Percentiles rank a stretch among this genome's conserved stretches.
Conservation (phyloP, 140 eudicot species). For the Flaveria floridana region DNA sequence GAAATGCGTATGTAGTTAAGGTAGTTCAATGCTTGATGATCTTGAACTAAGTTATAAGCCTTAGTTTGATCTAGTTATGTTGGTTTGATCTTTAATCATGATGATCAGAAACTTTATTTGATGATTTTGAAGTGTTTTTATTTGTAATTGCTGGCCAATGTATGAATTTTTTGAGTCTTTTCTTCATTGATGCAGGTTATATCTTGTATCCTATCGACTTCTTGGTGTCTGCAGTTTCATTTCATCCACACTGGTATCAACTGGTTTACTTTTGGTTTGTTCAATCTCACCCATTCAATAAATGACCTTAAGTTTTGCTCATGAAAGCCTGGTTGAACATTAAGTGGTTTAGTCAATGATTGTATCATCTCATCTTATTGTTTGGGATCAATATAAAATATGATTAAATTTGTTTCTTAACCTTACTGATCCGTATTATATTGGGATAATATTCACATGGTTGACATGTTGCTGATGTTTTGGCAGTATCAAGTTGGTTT, state of each 20-base stretch:
- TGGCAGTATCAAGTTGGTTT: conserved; percentile 1
- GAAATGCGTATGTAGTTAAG: neutral
- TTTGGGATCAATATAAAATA: neutral
- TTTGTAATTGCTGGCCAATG: neutral
- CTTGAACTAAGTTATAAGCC: neutral
- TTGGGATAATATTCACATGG: conserved; percentile 2
- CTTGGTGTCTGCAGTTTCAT: neutral
- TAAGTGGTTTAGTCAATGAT: neutral
- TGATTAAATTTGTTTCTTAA: no score
- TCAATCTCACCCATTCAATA: conserved; percentile 11
- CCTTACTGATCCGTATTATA: no score
- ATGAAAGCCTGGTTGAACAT: neutral
- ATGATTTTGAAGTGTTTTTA: neutral
- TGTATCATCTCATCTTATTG: conserved; percentile 13
- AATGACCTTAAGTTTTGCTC: neutral
- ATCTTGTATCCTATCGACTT: neutral
- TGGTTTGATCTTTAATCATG: neutral
- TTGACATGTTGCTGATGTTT: conserved; percentile 7
- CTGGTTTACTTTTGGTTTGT: conserved; percentile 13
- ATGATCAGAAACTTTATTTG: conserved; percentile 1
- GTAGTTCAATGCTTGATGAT: neutral
- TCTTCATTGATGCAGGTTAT: conserved; percentile 30
- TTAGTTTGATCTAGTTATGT: neutral
- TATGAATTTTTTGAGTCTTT: neutral
- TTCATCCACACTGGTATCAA: conserved; percentile 13